Evolutionary conservation across 768 basidiomycete genomes (phyloP), one percentile per base, ranked within the genome.

Genomic region (Tephrocybe rancida): DNA sequence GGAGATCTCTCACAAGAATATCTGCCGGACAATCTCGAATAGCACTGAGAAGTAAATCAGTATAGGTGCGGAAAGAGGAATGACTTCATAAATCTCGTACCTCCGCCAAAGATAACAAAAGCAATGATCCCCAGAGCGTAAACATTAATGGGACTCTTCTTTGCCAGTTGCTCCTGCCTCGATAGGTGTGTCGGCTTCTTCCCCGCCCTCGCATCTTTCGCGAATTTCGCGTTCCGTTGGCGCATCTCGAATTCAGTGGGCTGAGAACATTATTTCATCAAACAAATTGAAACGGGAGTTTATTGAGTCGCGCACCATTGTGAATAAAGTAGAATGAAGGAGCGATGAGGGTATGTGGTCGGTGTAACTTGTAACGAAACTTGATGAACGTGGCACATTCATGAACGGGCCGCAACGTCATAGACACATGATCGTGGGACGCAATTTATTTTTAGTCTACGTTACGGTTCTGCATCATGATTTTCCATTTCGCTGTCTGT

Each of bases 231-330:
- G 69, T 92, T 94, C 69, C 84, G 83, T 64, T 85, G 83, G 61
- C 88, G 86, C 72, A 92, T 79, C 64, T 92, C 90, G 67, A 89
- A 91, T 76, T 88, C 83, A 50, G 87, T 90, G 48, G 90, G 89
- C 88, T 91, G 32, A 8, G 2, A 22, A 43, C 4, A 62, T 7
- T 13, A 32, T 7, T 32, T 7, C 7, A 32, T 32, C 39, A 5
- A 16, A 18, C 56, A 34, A 9, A 43, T 24, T 51, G 48, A 44
- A 48, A 19, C 47, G 34, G 35, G 34, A 11, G 46, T 11, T 29
- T 29, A 34, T 5, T 16, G 16, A 32, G 24, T 19, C 14, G 13
- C 64, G 41, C 45, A 69, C 71, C 70, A 73, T 73, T 64, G 64
- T 65, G 44, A 45, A 52, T 47, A 50, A 46, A 41, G 37, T 53